phyloP scores from a whole-genome alignment of 2,329 filamentous ascomycete species.

The Calonectria pauciramosa region DNA sequence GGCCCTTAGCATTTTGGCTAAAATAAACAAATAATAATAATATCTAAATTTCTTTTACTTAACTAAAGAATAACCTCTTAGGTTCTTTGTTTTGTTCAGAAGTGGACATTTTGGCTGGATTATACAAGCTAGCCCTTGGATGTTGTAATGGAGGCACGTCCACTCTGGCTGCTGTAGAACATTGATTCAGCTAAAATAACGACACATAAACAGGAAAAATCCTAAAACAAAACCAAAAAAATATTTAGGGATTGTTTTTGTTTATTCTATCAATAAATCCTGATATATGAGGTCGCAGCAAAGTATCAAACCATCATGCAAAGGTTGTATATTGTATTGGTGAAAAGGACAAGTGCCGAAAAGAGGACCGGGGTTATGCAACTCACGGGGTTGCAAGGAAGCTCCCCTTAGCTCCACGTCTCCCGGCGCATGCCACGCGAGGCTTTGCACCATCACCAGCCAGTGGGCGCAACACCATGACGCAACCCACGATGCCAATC shows the following conservation, averaged over 20 bases:
- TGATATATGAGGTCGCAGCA: not conserved
- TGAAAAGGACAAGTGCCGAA: not conserved
- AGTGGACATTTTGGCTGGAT: too few relatives aligned
- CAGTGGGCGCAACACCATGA: constrained; percentile 41
- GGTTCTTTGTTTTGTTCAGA: too few relatives aligned
- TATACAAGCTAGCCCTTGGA: too few relatives aligned
- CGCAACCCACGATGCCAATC: constrained; percentile 41
- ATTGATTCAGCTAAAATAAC: too few relatives aligned
- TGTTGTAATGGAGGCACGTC: too few relatives aligned
- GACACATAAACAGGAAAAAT: too few relatives aligned
- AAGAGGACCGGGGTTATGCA: constrained; percentile 40
- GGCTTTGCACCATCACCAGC: constrained; percentile 33
- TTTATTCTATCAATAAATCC: not conserved
- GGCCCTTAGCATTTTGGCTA: too few relatives aligned
- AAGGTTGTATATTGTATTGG: not conserved
- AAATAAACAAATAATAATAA: too few relatives aligned
- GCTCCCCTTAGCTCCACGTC: constrained; percentile 36
- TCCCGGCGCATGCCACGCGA: constrained; percentile 25
- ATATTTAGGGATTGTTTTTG: not conserved
- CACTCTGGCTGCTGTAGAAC: too few relatives aligned
- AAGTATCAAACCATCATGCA: not conserved
- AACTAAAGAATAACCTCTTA: too few relatives aligned
- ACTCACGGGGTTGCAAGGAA: constrained; percentile 37
- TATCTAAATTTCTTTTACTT: too few relatives aligned
- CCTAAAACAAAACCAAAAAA: too few relatives aligned